Evolutionary conservation across 768 basidiomycete genomes (phyloP), one percentile per base, ranked within the genome.

Genomic region (Neoboletus subvelutipes): DNA sequence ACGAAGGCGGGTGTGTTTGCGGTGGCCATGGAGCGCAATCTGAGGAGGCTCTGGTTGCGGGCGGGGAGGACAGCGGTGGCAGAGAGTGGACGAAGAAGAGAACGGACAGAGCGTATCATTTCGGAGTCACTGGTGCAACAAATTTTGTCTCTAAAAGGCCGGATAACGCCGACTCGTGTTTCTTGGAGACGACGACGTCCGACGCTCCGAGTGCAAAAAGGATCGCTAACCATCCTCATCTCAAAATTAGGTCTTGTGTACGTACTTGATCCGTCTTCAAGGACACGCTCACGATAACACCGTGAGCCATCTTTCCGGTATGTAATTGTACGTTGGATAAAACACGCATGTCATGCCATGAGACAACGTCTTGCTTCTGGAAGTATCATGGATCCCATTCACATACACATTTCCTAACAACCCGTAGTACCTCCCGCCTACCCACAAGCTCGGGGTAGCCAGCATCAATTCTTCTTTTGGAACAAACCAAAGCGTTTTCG

Each of bases 1-100:
- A 87, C 87, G 60, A 83, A 90, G 58, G 80, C 80, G 8, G 84
- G 84, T 26, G 84, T 87, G 65, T 68, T 75, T 41, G 75, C 66
- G 22, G 81, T 79, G 62, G 86, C 83, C 87, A 88, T 89, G 67
- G 76, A 77, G 66, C 82, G 76, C 54, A 65, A 53, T 58, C 57
- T 64, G 40, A 46, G 34, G 24, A 45, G 4, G 47, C 42, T 31
- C 18, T 50, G 56, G 24, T 50, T 62, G 48, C 48, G 55, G 61
- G 73, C 55, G 50, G 71, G 72, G 54, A 61, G 62, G 47, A 60
- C 47, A 28, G 62, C 41, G 33, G 66, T 52, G 52, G 69, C 62
- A 5, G 69, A 29, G 43, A 58, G 26, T 12, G 63, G 60, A 69
- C 67, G 69, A 57, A 65, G 56, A 50, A 75, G 61, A 49, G 56